Percentiles rank a stretch among this genome's conserved stretches.
These are phyloP conservation scores for Chytriomyces sp. DNA, from an alignment of 192 early-diverging fungal species.

Conservation along the genomic window DNA sequence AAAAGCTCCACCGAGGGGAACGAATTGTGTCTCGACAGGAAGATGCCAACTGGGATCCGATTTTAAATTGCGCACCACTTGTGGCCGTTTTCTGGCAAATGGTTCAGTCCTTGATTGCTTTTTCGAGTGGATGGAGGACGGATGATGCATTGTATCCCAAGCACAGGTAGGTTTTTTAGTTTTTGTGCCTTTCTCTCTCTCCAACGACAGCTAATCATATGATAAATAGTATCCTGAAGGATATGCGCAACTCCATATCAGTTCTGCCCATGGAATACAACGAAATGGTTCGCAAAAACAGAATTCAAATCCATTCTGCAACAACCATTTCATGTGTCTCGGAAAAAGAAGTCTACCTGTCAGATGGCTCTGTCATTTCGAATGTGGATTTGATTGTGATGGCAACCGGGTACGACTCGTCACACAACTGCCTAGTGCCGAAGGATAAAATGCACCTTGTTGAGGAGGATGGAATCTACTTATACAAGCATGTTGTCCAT, in stretches of 20 bases:
- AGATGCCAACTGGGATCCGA: neutral
- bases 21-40: neutral
- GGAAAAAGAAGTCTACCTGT: neutral
- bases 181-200: neutral
- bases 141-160: neutral
- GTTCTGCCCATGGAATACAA: neutral
- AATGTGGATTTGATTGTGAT: neutral
- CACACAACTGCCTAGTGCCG: neutral
- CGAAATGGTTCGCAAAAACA: neutral
- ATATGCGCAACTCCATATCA: neutral
- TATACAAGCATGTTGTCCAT: neutral
- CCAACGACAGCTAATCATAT: neutral
- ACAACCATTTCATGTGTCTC: neutral
- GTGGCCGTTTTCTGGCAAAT: neutral
- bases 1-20: neutral
- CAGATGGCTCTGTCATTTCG: neutral
- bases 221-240: neutral
- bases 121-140: neutral
- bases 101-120: neutral
- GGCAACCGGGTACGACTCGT: slow-evolving; percentile 4
- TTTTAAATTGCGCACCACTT: neutral
- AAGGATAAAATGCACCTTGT: neutral
- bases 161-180: neutral
- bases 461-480: slow-evolving; percentile 10
- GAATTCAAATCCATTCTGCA: neutral